Evolutionary conservation across 768 basidiomycete genomes (phyloP), one percentile per base, ranked within the genome.

Genomic region (Leccinum incarnatum): DNA sequence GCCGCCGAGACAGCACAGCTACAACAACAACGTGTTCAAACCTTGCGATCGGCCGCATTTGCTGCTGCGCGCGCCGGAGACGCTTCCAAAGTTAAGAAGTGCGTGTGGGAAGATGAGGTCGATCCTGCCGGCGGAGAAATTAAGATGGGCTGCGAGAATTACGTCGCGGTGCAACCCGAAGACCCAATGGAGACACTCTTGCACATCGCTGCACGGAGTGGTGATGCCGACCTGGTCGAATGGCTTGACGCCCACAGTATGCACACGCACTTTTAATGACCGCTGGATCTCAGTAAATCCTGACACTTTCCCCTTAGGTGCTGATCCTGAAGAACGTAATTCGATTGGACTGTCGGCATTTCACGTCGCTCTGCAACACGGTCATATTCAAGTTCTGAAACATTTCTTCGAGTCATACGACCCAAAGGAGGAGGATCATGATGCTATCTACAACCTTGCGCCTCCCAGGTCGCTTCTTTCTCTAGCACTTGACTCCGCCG

Each of bases 201-300:
- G 55, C 90, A 91, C 65, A 87, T 93, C 57, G 85, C 83, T 53
- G 78, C 81, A 2, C 73, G 69, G 55, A 75, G 77, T 55, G 86
- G 84, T 10, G 80, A 91, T 72, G 63, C 72, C 7, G 81, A 79
- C 21, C 72, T 92, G 54, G 78, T 88, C 8, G 70, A 81, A 63
- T 91, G 89, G 88, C 80, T 92, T 12, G 81, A 86, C 72, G 77
- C 81, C 5, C 89, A 91, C 68, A 83, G 90, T 90, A 65, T 64
- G 84, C 72, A 53, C 72, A 55, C 42, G 50, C 62, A 54, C 7
- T 56, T 54, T 62, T 69, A 67, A 70, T 68, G 60, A 51, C 65
- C 63, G 62, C 32, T 63, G 56, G 50, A 53, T 58, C 61, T 54
- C 64, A 60, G 47, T 57, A 59, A 40, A 62, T 64, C 60, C 59